Conservation (phyloP, 192 early-diverging fungal genomes). For the Umbelopsis isabellina region DNA sequence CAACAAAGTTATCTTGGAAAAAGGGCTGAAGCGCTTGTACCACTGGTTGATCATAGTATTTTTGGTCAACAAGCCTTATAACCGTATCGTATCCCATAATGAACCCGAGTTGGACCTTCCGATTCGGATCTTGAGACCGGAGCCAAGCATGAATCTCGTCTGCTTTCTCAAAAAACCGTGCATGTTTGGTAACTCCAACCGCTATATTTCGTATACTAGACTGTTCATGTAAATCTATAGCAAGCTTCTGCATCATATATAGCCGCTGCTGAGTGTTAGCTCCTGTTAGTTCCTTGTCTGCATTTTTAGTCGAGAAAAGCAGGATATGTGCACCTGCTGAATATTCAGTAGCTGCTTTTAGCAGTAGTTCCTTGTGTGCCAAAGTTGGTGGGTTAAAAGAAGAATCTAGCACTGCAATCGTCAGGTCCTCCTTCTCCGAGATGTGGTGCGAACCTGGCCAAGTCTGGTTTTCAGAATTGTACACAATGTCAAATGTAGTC, state of each 20-base stretch:
- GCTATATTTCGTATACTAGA: conserved; percentile 39
- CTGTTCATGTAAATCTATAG: conserved; percentile 26
- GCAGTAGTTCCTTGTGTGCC: conserved; percentile 62
- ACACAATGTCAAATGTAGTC: background rate
- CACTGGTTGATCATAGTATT: conserved; percentile 64
- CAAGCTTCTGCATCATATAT: conserved; percentile 73
- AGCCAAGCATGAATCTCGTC: conserved; percentile 38
- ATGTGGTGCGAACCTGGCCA: background rate
- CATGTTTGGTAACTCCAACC: conserved; percentile 60
- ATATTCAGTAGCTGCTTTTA: conserved; percentile 34
- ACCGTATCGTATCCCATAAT: conserved; percentile 85
- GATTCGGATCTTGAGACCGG: conserved; percentile 23
- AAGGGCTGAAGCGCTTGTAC: conserved; percentile 54
- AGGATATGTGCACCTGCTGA: conserved; percentile 55
- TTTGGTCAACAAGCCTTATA: conserved; percentile 72
- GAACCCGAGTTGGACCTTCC: conserved; percentile 53
- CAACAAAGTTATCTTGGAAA: conserved; percentile 51
- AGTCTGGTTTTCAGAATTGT: background rate
- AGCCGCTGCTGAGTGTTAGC: conserved; percentile 62
- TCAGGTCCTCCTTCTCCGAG: background rate
- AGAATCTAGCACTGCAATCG: conserved; percentile 62
- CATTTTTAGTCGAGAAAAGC: conserved; percentile 67
- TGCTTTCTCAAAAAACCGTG: conserved; percentile 75
- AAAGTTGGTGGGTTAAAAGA: conserved; percentile 77
- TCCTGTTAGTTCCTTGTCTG: conserved; percentile 66